A percentile compares a stretch with the other conserved stretches of the same genome.
Evolutionary conservation across 768 basidiomycete genomes (phyloP).

Genomic region (Leucosporidium creatinivorum): DNA sequence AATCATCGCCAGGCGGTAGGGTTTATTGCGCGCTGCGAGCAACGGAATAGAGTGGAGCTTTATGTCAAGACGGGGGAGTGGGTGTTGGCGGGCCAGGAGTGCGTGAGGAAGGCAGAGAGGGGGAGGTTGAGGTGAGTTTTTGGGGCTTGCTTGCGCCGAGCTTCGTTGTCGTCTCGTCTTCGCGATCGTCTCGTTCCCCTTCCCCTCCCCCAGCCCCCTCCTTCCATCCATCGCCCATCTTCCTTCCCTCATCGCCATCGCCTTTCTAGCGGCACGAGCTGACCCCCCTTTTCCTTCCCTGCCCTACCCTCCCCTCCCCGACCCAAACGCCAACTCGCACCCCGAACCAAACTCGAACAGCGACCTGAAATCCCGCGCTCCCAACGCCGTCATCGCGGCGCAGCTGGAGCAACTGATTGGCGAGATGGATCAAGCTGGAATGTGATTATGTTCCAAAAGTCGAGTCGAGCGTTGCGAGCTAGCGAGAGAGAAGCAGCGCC

Average conservation of each 20-base stretch:
- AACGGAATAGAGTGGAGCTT: conserved; percentile 70
- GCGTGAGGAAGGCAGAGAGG: conserved; percentile 81
- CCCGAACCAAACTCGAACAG: conserved; percentile 1
- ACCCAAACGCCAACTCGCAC: not conserved
- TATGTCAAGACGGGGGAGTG: conserved; percentile 73
- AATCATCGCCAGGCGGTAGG: conserved; percentile 64
- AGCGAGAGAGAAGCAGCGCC: too few species aligned
- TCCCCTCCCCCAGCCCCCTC: too few species aligned
- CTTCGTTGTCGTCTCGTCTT: too few species aligned
- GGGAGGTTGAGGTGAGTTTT: conserved; percentile 69
- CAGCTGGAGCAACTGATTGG: conserved; percentile 25
- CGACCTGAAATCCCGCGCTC: conserved; percentile 26
- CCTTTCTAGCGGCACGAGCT: too few species aligned
- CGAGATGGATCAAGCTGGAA: conserved; percentile 22
- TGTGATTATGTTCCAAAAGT: conserved; percentile 3
- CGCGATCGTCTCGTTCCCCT: conserved; percentile 3
- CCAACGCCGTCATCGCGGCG: conserved; percentile 29
- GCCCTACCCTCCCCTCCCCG: too few species aligned
- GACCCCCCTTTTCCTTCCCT: not conserved
- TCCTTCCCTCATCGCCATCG: too few species aligned
- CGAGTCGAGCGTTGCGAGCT: too few species aligned
- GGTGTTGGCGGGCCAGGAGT: conserved; percentile 42
- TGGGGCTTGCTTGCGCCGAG: too few species aligned
- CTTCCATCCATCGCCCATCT: too few species aligned
- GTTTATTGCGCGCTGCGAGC: conserved; percentile 79